Evolutionary conservation across 495 filamentous ascomycete species (phyloP).

Genomic region (Extremus antarcticus): DNA sequence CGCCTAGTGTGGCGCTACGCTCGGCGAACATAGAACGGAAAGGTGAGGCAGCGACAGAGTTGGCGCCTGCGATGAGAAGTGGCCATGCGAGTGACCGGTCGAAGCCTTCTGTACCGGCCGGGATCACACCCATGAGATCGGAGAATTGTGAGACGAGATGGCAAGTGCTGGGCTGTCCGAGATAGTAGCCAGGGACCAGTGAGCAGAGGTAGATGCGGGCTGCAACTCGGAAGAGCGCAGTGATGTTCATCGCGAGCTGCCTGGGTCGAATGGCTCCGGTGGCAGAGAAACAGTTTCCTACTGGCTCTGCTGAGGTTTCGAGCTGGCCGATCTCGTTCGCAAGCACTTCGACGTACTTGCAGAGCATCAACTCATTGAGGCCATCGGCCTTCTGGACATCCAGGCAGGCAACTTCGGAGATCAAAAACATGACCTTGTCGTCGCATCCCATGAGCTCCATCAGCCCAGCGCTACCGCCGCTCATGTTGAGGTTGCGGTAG

Average conservation of each 20-base stretch:
- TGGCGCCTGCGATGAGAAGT: conserved; percentile 69
- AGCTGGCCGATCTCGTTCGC: conserved; percentile 74
- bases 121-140: conserved; percentile 62
- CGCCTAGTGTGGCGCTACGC: conserved; percentile 58
- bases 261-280: conserved; percentile 71
- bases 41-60: conserved; percentile 53
- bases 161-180: conserved; percentile 53
- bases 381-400: conserved; percentile 76
- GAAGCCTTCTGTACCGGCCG: conserved; percentile 67
- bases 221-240: conserved; percentile 76
- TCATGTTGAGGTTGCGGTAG: conserved; percentile 83
- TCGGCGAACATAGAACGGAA: conserved; percentile 70
- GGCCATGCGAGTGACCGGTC: conserved; percentile 92
- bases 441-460: conserved; percentile 97
- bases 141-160: conserved; percentile 67
- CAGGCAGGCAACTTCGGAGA: conserved; percentile 92
- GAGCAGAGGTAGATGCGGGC: conserved; percentile 92
- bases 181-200: conserved; percentile 77
- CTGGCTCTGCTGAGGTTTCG: conserved; percentile 37
- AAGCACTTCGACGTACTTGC: conserved; percentile 70
- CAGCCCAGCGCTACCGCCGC: conserved; percentile 58
- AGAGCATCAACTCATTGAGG: conserved; percentile 72
- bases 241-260: conserved; percentile 75
- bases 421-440: conserved; percentile 93
- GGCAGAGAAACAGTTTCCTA: conserved; percentile 32